phyloP scores from a whole-genome alignment of 192 early-diverging fungal genomes.

The Glomus cerebriforme region DNA sequence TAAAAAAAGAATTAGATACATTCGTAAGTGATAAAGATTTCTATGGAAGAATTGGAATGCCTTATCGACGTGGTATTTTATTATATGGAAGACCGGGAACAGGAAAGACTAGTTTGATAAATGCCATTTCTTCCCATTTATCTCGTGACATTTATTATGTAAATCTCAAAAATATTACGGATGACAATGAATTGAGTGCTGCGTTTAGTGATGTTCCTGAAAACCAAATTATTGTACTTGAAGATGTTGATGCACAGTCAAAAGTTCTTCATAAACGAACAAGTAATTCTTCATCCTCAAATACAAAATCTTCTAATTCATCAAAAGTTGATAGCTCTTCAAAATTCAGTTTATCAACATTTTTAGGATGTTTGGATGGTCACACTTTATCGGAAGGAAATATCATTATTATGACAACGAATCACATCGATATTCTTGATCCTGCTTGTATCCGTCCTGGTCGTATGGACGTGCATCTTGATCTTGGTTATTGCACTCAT shows the following conservation, averaged over 20 bases:
- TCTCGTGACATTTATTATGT: slow-evolving; percentile 41
- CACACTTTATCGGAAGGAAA: too few species aligned
- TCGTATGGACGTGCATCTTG: slow-evolving; percentile 62
- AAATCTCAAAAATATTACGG: slow-evolving; percentile 38
- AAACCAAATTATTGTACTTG: slow-evolving; percentile 43
- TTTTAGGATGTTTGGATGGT: too few species aligned
- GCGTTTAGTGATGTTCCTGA: slow-evolving; percentile 35
- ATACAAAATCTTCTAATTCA: too few species aligned
- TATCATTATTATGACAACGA: too few species aligned
- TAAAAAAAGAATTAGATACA: too few species aligned
- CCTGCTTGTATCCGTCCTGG: slow-evolving; percentile 48
- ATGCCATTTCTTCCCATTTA: slow-evolving; percentile 39
- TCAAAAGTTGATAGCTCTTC: too few species aligned
- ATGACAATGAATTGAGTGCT: slow-evolving; percentile 18
- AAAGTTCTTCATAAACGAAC: too few species aligned
- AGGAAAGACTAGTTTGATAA: too few species aligned
- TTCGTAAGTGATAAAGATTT: slow-evolving; percentile 49
- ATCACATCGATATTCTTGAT: too few species aligned
- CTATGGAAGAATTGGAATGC: slow-evolving; percentile 60
- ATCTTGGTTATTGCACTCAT: slow-evolving; percentile 57
- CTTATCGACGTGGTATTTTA: slow-evolving; percentile 57
- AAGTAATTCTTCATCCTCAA: too few species aligned
- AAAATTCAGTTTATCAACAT: too few species aligned
- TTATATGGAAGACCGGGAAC: slow-evolving; percentile 28
- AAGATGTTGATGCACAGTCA: too few species aligned